These are phyloP conservation scores for Eimeria zaria DNA, from an alignment of 169 alveolate genomes.

Conservation along the genomic window DNA sequence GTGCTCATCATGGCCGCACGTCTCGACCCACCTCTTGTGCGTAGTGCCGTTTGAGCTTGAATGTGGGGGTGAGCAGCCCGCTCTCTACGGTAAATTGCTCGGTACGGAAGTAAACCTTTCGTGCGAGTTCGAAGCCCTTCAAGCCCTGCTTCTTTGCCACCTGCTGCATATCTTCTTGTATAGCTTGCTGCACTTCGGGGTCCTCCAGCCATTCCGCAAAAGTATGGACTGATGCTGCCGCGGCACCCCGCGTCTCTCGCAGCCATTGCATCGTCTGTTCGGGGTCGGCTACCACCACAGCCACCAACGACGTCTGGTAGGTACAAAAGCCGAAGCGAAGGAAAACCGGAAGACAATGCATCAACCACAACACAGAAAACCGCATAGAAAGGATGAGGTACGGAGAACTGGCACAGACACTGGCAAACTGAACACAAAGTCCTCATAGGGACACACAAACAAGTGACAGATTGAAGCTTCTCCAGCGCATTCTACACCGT, in stretches of 20 bases:
- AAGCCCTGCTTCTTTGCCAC: conserved; percentile 72
- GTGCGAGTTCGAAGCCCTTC: conserved; percentile 82
- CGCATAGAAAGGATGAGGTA: not conserved
- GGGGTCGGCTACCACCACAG: conserved; percentile 78
- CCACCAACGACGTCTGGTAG: conserved; percentile 79
- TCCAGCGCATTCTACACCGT: not conserved
- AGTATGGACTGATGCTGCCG: not conserved
- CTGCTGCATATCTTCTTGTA: conserved; percentile 67
- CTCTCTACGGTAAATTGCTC: conserved; percentile 86
- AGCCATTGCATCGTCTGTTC: conserved; percentile 75
- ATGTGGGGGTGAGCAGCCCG: conserved; percentile 85
- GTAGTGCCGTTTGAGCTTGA: conserved; percentile 83
- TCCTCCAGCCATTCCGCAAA: conserved; percentile 27
- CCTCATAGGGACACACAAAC: not conserved
- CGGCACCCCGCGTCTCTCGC: not conserved
- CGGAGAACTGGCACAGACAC: not conserved
- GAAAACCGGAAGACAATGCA: not conserved
- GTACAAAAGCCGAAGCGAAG: not conserved
- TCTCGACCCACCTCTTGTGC: conserved; percentile 72
- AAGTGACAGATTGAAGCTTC: not conserved
- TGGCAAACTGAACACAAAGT: not conserved
- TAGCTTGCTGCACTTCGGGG: conserved; percentile 67
- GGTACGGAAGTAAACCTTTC: conserved; percentile 53
- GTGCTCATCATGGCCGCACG: not conserved
- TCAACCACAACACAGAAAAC: not conserved